phyloP scores from a whole-genome alignment of 306 rosid genomes.

The Dryas drummondii region DNA sequence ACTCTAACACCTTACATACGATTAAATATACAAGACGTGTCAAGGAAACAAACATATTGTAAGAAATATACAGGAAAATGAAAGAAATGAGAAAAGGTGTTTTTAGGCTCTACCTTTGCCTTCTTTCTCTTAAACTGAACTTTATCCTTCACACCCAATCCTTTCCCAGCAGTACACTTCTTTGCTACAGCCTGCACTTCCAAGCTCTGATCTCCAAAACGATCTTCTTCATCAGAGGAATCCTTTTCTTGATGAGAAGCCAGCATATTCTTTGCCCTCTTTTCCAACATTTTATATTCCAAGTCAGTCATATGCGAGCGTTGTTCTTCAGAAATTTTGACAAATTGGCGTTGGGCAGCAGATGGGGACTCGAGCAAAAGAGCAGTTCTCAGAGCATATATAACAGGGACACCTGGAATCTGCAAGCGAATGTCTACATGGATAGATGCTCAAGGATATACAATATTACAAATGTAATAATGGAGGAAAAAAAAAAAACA shows the following conservation, averaged over 20 bases:
- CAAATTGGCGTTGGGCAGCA: conserved; percentile 53
- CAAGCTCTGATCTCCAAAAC: conserved; percentile 36
- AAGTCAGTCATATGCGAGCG: conserved; percentile 51
- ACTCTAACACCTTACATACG: no score
- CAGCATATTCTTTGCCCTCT: conserved; percentile 23
- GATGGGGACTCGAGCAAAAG: conserved; percentile 72
- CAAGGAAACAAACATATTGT: not conserved
- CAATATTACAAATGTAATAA: not conserved
- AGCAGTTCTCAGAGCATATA: conserved; percentile 66
- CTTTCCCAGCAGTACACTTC: conserved; percentile 22
- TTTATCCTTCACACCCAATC: conserved; percentile 49
- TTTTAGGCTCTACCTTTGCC: conserved; percentile 55
- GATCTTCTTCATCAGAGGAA: conserved; percentile 35
- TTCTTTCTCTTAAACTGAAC: conserved; percentile 75
- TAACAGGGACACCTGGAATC: conserved; percentile 83
- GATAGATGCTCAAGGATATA: not conserved
- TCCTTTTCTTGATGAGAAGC: conserved; percentile 28
- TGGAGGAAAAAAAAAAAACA: not conserved
- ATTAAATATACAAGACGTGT: not conserved
- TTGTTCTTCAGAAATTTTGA: conserved; percentile 56
- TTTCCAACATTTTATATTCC: conserved; percentile 44
- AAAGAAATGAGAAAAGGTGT: not conserved
- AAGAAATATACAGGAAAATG: not conserved
- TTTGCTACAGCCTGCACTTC: conserved; percentile 30
- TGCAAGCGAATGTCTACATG: conserved; percentile 19